Base-by-base conservation (phyloP, 202 grass and related monocot species). In the Musa balbisiana region DNA sequence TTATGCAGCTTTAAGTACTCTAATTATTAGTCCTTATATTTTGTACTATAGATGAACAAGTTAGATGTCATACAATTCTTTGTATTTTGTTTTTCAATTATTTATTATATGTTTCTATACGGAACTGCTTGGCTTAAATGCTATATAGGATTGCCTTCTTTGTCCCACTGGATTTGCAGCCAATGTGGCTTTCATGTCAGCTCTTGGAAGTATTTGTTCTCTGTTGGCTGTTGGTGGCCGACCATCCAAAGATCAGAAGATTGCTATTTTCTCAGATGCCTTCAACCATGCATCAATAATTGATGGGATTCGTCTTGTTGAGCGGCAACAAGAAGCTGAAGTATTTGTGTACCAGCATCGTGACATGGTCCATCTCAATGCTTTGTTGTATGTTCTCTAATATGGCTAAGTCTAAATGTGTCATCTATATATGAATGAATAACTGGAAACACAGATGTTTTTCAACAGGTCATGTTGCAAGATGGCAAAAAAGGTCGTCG, bases 281-380 rank as follows among this genome's bases (percentile, higher is more conserved):
- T 79, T 98, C 33, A 93, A 98, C 71, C 90, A 93, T 91, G 94
- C 94, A 78, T 98, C 94, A 8, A 93, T 98, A 55, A 98, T 98
- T 6, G 94, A 98, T 80, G 94, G 90, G 19, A 87, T 93, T 74
- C 86, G 85, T 56, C 79, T 98, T 67, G 80, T 85, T 72, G 88
- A 93, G 85, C 77, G 81, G 24, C 86, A 86, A 53, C 87, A 80
- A 53, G 83, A 91, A 83, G 90, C 85, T 5, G 22, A 88, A 82
- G 67, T 82, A 0, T 98, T 93, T 85, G 87, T 98, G 43, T 98
- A 94, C 71, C 81, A 79, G 77, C 94, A 98, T 80, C 80, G 88
- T 83, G 90, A 98, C 67, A 94, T 89, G 87, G 74, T 29, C 64
- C 88, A 98, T 86, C 87, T 98, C 72, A 85, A 98, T 85, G 76